These are phyloP conservation scores for Carallia brachiata DNA, from an alignment of 345 rosid genomes.

Conservation along the genomic window DNA sequence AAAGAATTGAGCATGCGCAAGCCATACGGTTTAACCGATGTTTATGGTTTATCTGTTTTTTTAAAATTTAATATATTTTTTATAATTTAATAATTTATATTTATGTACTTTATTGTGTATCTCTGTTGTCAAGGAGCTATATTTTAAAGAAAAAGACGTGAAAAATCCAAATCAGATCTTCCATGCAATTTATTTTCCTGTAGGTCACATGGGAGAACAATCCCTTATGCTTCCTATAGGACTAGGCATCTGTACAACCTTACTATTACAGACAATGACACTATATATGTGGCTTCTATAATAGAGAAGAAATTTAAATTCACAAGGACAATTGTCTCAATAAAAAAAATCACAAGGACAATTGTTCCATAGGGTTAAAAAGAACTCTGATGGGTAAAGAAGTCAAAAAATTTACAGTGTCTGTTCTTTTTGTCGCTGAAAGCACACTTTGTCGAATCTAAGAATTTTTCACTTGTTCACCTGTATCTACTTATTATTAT, in stretches of 20 bases:
- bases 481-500: no score
- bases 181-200: slow-evolving; percentile 31
- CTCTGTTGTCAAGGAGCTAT: not conserved
- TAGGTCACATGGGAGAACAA: slow-evolving; percentile 40
- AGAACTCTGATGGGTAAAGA: not conserved
- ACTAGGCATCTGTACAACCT: slow-evolving; percentile 25
- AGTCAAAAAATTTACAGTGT: slow-evolving; percentile 28
- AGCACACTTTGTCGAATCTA: not conserved
- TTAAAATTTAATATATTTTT: no score
- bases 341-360: not conserved
- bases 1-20: no score
- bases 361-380: not conserved
- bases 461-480: not conserved
- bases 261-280: slow-evolving; percentile 29
- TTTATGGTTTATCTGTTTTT: no score
- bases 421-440: slow-evolving; percentile 1
- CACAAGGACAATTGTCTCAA: not conserved
- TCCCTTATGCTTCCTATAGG: slow-evolving; percentile 22
- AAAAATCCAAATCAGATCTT: slow-evolving; percentile 19
- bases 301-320: not conserved
- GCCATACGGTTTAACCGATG: no score
- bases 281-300: not conserved
- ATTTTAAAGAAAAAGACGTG: slow-evolving; percentile 6
- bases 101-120: no score
- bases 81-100: no score